Percentiles rank a stretch among this genome's conserved stretches.
phyloP scores from a whole-genome alignment of 768 basidiomycete species.

The Asterophora parasitica region DNA sequence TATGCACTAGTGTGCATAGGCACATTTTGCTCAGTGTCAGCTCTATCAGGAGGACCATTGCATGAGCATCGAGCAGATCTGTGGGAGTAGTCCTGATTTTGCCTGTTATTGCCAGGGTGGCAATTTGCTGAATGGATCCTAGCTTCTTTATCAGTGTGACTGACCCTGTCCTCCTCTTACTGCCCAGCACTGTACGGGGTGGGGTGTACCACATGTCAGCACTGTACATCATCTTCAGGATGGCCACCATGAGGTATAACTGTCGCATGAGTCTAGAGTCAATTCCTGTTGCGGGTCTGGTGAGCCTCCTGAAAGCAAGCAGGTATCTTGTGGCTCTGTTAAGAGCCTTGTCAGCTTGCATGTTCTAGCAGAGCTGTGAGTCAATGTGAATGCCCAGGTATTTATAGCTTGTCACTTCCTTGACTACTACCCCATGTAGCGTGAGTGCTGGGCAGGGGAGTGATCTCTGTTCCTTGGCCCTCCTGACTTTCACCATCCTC shows the following conservation, averaged over 20 bases:
- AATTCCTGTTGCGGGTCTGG: conserved; percentile 1
- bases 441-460: background rate
- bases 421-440: background rate
- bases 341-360: background rate
- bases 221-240: conserved; percentile 20
- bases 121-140: conserved; percentile 13
- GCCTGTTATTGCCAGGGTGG: conserved; percentile 20
- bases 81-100: conserved; percentile 16
- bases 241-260: conserved; percentile 21
- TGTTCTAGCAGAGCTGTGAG: conserved; percentile 13
- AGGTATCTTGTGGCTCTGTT: no score
- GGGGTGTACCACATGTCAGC: conserved; percentile 22
- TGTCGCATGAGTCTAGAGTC: conserved; percentile 12
- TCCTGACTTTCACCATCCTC: background rate
- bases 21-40: no score
- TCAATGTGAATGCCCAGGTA: conserved; percentile 25
- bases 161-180: conserved; percentile 8
- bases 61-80: conserved; percentile 17
- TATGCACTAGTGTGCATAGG: no score
- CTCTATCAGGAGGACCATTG: background rate
- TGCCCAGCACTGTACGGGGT: background rate
- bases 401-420: conserved; percentile 14
- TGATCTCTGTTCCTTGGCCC: background rate
- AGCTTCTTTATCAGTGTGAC: conserved; percentile 14
- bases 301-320: background rate